Evolutionary conservation across 345 rosid genomes (phyloP).

Genomic region (Gynandropsis gynandra): DNA sequence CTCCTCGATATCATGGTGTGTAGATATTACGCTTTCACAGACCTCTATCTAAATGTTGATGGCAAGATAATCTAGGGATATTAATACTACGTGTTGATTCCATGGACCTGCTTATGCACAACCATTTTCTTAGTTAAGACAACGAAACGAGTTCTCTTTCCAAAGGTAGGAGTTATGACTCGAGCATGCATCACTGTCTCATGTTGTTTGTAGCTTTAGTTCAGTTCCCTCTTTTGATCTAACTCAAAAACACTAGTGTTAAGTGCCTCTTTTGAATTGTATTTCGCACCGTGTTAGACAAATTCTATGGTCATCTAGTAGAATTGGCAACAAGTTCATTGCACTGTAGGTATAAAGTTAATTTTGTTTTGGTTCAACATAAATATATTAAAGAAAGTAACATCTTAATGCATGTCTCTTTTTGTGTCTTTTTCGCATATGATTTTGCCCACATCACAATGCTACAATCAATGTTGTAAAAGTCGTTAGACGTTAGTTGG

Average conservation of each 20-base stretch:
- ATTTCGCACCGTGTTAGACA: conserved; percentile 24
- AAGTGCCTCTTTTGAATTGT: conserved; percentile 53
- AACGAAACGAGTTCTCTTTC: conserved; percentile 67
- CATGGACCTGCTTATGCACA: conserved; percentile 58
- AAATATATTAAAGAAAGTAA: too few species aligned
- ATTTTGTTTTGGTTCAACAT: too few species aligned
- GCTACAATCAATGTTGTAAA: too few species aligned
- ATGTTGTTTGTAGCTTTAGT: conserved; percentile 59
- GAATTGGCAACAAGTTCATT: background rate
- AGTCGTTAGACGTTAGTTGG: too few species aligned
- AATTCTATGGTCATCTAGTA: conserved; percentile 13
- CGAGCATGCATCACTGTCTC: conserved; percentile 66
- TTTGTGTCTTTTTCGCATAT: too few species aligned
- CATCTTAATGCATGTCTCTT: too few species aligned
- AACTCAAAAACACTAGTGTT: conserved; percentile 70
- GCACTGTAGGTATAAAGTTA: background rate
- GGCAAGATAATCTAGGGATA: conserved; percentile 52
- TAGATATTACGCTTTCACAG: conserved; percentile 59
- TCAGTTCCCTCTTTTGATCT: too few species aligned
- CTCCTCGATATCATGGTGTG: too few species aligned
- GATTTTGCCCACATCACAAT: too few species aligned
- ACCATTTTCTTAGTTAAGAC: conserved; percentile 74
- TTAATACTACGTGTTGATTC: conserved; percentile 54
- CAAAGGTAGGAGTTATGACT: conserved; percentile 60
- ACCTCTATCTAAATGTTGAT: conserved; percentile 48